These are phyloP conservation scores for Triticum timopheevii DNA, from an alignment of 176 grass and related monocot genomes.

Conservation along the genomic window DNA sequence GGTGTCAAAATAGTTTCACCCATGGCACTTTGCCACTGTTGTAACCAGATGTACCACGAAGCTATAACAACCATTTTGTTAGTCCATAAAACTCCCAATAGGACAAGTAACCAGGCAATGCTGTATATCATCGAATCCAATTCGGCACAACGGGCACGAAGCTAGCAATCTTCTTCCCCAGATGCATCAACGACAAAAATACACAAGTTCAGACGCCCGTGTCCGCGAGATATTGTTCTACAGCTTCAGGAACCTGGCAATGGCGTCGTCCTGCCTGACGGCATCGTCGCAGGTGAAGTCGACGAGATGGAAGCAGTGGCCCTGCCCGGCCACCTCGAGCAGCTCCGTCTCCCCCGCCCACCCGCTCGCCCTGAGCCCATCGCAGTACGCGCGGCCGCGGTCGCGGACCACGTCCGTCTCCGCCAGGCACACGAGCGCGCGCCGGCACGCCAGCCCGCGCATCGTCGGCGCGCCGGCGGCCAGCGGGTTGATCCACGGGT, in stretches of 20 bases:
- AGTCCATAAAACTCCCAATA: too few relatives aligned
- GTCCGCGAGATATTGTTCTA: not conserved
- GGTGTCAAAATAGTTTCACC: too few relatives aligned
- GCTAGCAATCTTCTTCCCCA: not conserved
- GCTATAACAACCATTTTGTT: too few relatives aligned
- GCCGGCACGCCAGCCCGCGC: conserved; percentile 24
- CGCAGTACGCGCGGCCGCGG: conserved; percentile 45
- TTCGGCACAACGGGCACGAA: too few relatives aligned
- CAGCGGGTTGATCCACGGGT: conserved; percentile 54
- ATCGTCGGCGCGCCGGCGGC: conserved; percentile 37
- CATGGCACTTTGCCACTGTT: too few relatives aligned
- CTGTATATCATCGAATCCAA: too few relatives aligned
- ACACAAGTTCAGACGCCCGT: not conserved
- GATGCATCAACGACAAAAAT: not conserved
- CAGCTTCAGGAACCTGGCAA: conserved; percentile 46
- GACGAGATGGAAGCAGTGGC: conserved; percentile 47
- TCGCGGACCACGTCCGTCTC: conserved; percentile 47
- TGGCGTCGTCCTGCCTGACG: conserved; percentile 40
- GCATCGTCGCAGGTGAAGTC: conserved; percentile 47
- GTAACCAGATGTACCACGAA: too few relatives aligned
- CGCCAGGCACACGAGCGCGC: conserved; percentile 53
- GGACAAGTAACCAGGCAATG: too few relatives aligned
- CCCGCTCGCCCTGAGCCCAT: conserved; percentile 35
- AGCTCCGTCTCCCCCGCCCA: conserved; percentile 48
- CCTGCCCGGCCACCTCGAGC: conserved; percentile 42